These are phyloP conservation scores for Yarrowia porcina DNA, from an alignment of 805 yeast genomes.

Conservation along the genomic window DNA sequence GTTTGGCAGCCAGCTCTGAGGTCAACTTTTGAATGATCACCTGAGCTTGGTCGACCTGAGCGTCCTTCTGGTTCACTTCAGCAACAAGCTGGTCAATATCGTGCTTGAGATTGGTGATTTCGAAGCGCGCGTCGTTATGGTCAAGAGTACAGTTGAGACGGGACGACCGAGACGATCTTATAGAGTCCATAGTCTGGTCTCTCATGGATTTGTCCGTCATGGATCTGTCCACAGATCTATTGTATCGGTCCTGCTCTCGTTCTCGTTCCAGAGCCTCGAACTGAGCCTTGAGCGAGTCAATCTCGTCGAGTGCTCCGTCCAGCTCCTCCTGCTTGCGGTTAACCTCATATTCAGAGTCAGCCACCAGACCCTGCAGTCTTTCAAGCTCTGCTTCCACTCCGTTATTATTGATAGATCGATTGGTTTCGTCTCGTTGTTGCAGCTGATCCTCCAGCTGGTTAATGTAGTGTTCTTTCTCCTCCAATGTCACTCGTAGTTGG, in stretches of 20 bases:
- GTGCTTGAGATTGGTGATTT: neutral
- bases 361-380: neutral
- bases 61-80: constrained; percentile 10
- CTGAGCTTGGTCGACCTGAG: constrained; percentile 3
- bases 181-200: constrained; percentile 5
- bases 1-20: constrained; percentile 18
- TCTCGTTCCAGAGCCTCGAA: neutral
- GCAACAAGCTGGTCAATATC: constrained; percentile 14
- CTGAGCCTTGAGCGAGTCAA: constrained; percentile 12
- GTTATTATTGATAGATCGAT: neutral
- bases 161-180: neutral
- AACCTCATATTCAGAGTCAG: constrained; percentile 3
- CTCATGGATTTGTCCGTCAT: neutral
- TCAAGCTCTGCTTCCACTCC: constrained; percentile 17
- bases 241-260: neutral
- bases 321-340: constrained; percentile 17
- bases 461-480: neutral
- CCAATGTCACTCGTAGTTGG: neutral
- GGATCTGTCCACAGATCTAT: neutral
- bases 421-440: constrained; percentile 1
- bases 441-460: neutral
- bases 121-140: constrained; percentile 6
- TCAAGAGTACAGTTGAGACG: neutral
- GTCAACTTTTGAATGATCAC: constrained; percentile 9
- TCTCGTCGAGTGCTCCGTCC: constrained; percentile 18